Evolutionary conservation across 768 basidiomycete species (phyloP).

Genomic region (Leccinum broughii): DNA sequence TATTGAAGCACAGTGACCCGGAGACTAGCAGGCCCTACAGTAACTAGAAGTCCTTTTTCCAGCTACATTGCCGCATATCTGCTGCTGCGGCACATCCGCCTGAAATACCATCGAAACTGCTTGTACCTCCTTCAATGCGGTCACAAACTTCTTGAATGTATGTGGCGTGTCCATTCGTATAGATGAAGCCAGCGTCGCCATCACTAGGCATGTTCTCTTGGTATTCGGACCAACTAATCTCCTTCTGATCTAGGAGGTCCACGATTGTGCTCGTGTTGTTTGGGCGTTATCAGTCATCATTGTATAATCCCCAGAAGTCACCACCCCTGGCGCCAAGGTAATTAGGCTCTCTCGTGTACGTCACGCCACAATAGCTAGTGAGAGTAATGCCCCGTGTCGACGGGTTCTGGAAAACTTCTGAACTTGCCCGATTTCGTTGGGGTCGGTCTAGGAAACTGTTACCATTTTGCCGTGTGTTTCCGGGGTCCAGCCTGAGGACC

Average conservation of each 20-base stretch:
- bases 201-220: slow-evolving; percentile 56
- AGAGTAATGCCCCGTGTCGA: slow-evolving; percentile 51
- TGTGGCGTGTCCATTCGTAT: slow-evolving; percentile 9
- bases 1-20: no score
- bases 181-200: slow-evolving; percentile 45
- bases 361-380: slow-evolving; percentile 46
- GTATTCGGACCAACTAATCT: slow-evolving; percentile 60
- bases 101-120: no score
- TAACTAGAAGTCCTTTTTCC: no score
- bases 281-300: slow-evolving; percentile 42
- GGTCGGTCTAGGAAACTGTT: no score
- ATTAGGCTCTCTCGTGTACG: slow-evolving; percentile 64
- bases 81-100: no score
- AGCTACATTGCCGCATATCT: no score
- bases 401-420: slow-evolving; percentile 35
- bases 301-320: slow-evolving; percentile 49
- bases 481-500: no score
- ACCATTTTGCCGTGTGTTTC: no score
- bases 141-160: no score
- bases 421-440: no score
- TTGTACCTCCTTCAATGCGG: no score
- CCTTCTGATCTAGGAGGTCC: slow-evolving; percentile 57
- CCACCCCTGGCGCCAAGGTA: slow-evolving; percentile 49
- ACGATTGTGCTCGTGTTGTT: slow-evolving; percentile 55
- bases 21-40: no score